phyloP scores from a whole-genome alignment of 768 basidiomycete species.

The Serendipita sp. region DNA sequence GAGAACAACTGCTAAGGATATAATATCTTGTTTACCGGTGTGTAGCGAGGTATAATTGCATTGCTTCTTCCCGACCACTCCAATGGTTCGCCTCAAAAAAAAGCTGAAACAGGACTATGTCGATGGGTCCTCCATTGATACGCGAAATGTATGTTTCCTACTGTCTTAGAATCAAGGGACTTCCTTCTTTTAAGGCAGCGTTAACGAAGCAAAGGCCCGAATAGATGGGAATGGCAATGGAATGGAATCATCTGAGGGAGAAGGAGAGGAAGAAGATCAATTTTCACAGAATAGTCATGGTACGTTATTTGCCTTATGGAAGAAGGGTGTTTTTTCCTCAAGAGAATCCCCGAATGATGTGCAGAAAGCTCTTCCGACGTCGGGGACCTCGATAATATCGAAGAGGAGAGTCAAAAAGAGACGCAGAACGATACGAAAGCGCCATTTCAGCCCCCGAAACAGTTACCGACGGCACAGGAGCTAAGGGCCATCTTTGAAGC shows the following conservation, averaged over 20 bases:
- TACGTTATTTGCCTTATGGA: background rate
- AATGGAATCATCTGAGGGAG: background rate
- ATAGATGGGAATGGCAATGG: background rate
- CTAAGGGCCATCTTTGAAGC: slow-evolving; percentile 58
- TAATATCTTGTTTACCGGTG: too few relatives aligned
- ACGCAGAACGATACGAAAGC: background rate
- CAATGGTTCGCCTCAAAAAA: background rate
- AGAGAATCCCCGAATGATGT: background rate
- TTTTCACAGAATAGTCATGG: background rate
- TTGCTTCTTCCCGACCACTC: too few relatives aligned
- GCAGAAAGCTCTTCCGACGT: too few relatives aligned
- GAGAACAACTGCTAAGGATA: too few relatives aligned
- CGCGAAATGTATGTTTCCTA: background rate
- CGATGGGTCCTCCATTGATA: background rate
- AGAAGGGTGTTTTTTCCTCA: background rate
- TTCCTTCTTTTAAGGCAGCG: background rate
- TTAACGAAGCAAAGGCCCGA: background rate
- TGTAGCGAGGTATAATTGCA: too few relatives aligned
- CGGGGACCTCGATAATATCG: background rate
- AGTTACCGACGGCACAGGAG: slow-evolving; percentile 23
- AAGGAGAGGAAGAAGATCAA: background rate
- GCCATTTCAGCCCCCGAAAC: background rate
- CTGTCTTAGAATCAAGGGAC: background rate
- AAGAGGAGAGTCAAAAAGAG: background rate
- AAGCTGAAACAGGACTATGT: background rate